These are phyloP conservation scores for Sporothrix protearum DNA, from an alignment of 2,329 filamentous ascomycete genomes.

Conservation along the genomic window DNA sequence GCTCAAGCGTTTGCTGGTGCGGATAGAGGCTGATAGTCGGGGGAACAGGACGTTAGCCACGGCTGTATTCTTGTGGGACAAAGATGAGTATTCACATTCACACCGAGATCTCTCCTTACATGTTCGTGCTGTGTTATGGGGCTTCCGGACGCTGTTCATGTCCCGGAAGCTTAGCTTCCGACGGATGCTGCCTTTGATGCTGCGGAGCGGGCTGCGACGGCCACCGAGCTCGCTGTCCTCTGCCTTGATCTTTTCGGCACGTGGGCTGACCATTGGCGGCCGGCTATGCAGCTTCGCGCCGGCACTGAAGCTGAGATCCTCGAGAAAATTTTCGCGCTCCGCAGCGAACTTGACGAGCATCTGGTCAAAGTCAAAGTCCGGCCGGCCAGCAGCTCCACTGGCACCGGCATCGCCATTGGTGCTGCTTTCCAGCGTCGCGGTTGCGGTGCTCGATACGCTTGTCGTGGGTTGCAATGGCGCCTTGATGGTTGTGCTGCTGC, in stretches of 20 bases:
- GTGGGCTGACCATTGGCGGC: constrained; percentile 70
- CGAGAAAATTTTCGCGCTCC: constrained; percentile 90
- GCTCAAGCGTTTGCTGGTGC: constrained; percentile 83
- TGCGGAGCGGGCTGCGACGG: constrained; percentile 54
- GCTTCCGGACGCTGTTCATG: constrained; percentile 91
- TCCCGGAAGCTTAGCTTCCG: constrained; percentile 89
- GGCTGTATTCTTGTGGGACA: background rate
- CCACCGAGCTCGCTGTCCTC: constrained; percentile 59
- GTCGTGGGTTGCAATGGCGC: constrained; percentile 27
- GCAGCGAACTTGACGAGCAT: constrained; percentile 90
- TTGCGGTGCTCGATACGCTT: background rate
- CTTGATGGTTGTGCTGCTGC: constrained; percentile 63
- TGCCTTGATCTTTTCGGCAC: constrained; percentile 75
- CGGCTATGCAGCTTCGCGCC: constrained; percentile 70
- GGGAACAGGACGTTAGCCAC: background rate
- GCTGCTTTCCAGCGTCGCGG: background rate
- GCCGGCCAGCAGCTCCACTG: constrained; percentile 35
- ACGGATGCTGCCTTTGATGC: constrained; percentile 77
- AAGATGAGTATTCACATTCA: background rate
- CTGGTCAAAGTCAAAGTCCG: constrained; percentile 88
- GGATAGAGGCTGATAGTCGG: constrained; percentile 52
- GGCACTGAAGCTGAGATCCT: constrained; percentile 84
- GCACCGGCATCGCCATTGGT: constrained; percentile 32
- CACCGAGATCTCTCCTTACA: constrained; percentile 44
- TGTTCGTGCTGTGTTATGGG: constrained; percentile 71